Evolutionary conservation across 371 early-diverging fungal species (phyloP), one percentile per base, ranked within the genome.

Genomic region (Rhizopus arrhizus): DNA sequence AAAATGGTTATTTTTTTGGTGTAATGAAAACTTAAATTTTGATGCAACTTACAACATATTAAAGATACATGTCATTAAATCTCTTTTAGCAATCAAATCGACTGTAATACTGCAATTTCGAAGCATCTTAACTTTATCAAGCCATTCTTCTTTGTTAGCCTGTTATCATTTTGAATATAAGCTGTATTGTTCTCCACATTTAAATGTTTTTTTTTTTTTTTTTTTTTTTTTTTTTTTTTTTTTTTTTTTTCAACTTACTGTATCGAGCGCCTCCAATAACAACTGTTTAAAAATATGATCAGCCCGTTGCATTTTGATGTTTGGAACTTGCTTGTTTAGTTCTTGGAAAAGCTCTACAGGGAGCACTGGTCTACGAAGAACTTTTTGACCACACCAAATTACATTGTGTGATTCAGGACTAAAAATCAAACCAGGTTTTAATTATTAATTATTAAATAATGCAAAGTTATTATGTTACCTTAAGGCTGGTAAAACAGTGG

Each of bases 331-430:
- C 13, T 61, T 53, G 32, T 54, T 61, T 4, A 61, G 49, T 54
- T 61, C 54, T 40, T 29, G 54, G 54, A 53, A 60, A 53, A 52
- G 47, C 1, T 53, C 47, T 38, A 53, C 54, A 53, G 61, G 61
- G 54, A 60, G 40, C n/a, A 60, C 40, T 45, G 38, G 54, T 40
- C 61, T 53, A 6, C 61, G 54, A 48, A 60, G 54, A 60, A 53
- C 61, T 60, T 60, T 11, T 60, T 60, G 53, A 38, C 54, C 47
- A 60, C 61, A 60, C 61, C 46, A 60, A 53, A 60, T 60, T 38
- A 54, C 54, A 47, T 60, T 53, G 41, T 60, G 61, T 47, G 54
- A 53, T 53, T 54, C 61, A 60, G 46, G 61, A 31, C 54, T 53
- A 60, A 53, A 60, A 4, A 59, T 28, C 46, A 54, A 53, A 60